These are phyloP conservation scores for Cryptococcus floricola DNA, from an alignment of 1,284 basidiomycete genomes.

Conservation along the genomic window DNA sequence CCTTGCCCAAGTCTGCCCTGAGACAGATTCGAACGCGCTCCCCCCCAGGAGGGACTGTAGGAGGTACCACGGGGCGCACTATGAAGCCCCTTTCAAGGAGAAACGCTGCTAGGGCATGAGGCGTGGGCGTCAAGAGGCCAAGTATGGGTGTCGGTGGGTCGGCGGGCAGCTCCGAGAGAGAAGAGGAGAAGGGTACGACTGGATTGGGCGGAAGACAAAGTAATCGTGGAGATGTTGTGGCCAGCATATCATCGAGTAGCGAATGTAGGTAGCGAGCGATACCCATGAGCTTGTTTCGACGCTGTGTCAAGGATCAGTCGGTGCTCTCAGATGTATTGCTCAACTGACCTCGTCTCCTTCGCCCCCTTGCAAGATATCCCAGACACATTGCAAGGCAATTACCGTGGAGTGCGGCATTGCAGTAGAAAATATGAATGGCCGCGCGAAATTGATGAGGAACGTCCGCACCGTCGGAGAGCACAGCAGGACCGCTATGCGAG, in stretches of 20 bases:
- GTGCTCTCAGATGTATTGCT: conserved; percentile 24
- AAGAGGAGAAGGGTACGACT: conserved; percentile 18
- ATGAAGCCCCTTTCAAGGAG: conserved; percentile 40
- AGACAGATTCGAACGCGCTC: conserved; percentile 47
- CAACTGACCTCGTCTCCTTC: conserved; percentile 58
- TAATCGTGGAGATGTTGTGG: conserved; percentile 19
- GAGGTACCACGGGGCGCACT: conserved; percentile 46
- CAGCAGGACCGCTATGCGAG: conserved; percentile 66
- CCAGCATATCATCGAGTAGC: conserved; percentile 24
- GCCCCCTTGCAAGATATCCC: conserved; percentile 69
- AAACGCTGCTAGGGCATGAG: conserved; percentile 52
- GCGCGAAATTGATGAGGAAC: conserved; percentile 89
- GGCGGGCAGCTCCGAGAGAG: conserved; percentile 13
- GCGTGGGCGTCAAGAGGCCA: conserved; percentile 71
- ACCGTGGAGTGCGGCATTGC: conserved; percentile 70
- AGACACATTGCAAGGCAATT: conserved; percentile 67
- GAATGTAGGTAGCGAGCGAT: conserved; percentile 22
- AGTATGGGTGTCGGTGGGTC: conserved; percentile 64
- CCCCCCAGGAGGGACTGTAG: conserved; percentile 45
- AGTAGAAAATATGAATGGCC: conserved; percentile 86
- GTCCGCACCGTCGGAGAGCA: conserved; percentile 67
- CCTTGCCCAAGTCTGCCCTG: conserved; percentile 34
- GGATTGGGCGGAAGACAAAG: conserved; percentile 29
- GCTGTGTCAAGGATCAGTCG: conserved; percentile 33
- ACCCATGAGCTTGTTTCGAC: conserved; percentile 20